Conservation (phyloP, 805 yeast genomes). For the Alloascoidea africana region DNA sequence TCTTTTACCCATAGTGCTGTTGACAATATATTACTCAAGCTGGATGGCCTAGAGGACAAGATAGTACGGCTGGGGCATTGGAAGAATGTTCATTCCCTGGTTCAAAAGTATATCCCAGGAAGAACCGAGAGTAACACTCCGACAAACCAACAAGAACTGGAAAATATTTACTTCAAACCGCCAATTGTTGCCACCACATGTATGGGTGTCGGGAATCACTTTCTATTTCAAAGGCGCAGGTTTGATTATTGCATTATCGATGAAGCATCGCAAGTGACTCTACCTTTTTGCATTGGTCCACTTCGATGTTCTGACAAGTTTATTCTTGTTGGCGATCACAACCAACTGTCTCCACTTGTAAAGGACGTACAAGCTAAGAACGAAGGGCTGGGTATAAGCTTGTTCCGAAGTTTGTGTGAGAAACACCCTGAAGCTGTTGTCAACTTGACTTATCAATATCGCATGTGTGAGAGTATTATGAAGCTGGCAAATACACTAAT, state of each 20-base stretch:
- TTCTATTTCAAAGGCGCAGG: slow-evolving; percentile 36
- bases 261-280: slow-evolving; percentile 90
- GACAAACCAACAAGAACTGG: slow-evolving; percentile 28
- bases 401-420: slow-evolving; percentile 65
- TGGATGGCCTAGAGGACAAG: slow-evolving; percentile 29
- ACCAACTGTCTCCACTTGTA: slow-evolving; percentile 84
- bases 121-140: slow-evolving; percentile 20
- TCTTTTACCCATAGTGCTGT: slow-evolving; percentile 95
- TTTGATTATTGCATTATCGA: slow-evolving; percentile 93
- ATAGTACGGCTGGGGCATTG: slow-evolving; percentile 57
- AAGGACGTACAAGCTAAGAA: slow-evolving; percentile 45
- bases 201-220: slow-evolving; percentile 55
- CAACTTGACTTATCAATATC: slow-evolving; percentile 68
- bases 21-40: slow-evolving; percentile 73
- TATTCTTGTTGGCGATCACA: slow-evolving; percentile 92
- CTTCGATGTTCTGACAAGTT: slow-evolving; percentile 63
- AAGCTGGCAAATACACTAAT: slow-evolving; percentile 63
- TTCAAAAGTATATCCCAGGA: slow-evolving; percentile 33
- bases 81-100: slow-evolving; percentile 44
- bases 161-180: slow-evolving; percentile 33
- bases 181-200: slow-evolving; percentile 84
- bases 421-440: slow-evolving; percentile 60
- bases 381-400: slow-evolving; percentile 56
- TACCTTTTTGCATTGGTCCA: slow-evolving; percentile 89
- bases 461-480: slow-evolving; percentile 91